Evolutionary conservation across 1,284 basidiomycete species (phyloP).

Genomic region (Inonotus hispidus): DNA sequence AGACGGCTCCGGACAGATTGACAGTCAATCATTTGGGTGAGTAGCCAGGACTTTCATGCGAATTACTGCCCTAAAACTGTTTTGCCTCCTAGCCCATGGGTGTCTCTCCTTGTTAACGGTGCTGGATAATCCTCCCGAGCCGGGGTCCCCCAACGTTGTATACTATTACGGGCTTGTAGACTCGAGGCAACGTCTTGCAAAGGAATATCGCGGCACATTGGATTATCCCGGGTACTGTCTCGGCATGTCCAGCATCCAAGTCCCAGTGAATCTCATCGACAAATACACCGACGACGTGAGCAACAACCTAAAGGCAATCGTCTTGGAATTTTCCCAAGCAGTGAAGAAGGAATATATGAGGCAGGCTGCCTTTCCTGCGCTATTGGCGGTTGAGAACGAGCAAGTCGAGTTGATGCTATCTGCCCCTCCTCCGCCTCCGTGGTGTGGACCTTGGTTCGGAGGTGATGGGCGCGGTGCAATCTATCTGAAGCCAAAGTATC

Average conservation of each 20-base stretch:
- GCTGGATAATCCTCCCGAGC: conserved; percentile 18
- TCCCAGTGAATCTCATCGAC: conserved; percentile 12
- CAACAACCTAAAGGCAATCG: background rate
- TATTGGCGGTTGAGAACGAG: conserved; percentile 12
- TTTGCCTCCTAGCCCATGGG: conserved; percentile 6
- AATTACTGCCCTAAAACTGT: background rate
- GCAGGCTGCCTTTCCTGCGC: conserved; percentile 13
- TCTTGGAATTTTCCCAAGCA: conserved; percentile 12
- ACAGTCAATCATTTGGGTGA: conserved; percentile 10
- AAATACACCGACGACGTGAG: conserved; percentile 1
- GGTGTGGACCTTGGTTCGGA: conserved; percentile 20
- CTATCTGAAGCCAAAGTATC: conserved; percentile 13
- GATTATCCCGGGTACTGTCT: conserved; percentile 18
- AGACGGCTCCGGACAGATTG: background rate
- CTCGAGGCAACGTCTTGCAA: conserved; percentile 4
- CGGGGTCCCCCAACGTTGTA: conserved; percentile 1
- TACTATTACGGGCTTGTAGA: conserved; percentile 17
- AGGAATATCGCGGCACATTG: conserved; percentile 3
- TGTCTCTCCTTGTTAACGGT: conserved; percentile 8
- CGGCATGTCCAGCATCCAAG: conserved; percentile 13
- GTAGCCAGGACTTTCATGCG: background rate
- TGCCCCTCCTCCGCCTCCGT: conserved; percentile 14
- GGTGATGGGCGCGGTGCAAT: conserved; percentile 18
- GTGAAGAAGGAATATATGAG: conserved; percentile 16
- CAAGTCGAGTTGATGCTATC: conserved; percentile 2